Evolutionary conservation across 352 stramenopile species (phyloP).

Genomic region (Saprolegnia diclina): DNA sequence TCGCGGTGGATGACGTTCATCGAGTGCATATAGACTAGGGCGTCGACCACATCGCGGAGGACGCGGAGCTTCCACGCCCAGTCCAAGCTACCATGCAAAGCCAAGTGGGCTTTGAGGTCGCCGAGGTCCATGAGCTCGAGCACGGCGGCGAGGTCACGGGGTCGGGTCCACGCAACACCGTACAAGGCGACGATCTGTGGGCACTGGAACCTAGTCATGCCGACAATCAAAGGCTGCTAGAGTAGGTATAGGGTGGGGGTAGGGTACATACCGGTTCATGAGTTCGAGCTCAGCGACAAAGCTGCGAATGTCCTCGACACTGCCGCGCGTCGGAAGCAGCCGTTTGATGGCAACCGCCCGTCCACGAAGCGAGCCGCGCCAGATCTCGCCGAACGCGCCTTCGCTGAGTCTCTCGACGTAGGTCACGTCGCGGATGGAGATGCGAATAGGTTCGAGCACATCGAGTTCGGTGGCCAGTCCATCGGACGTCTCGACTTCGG

Average conservation of each 20-base stretch:
- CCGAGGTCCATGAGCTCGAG: slow-evolving; percentile 5
- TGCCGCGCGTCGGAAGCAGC: neutral
- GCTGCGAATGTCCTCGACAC: neutral
- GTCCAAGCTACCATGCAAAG: neutral
- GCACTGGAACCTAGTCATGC: slow-evolving; percentile 4
- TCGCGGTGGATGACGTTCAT: slow-evolving; percentile 60
- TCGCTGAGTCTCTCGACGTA: neutral
- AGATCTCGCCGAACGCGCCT: slow-evolving; percentile 9
- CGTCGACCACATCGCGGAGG: neutral
- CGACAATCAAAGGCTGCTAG: no score
- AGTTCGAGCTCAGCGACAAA: neutral
- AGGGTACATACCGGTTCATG: neutral
- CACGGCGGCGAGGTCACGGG: neutral
- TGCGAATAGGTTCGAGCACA: neutral
- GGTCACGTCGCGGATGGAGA: neutral
- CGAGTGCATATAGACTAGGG: slow-evolving; percentile 8
- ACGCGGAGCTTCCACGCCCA: neutral
- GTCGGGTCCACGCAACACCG: slow-evolving; percentile 6
- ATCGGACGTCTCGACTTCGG: neutral
- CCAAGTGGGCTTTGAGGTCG: neutral
- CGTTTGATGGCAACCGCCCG: neutral
- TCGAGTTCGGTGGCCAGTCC: neutral
- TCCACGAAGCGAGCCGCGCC: neutral
- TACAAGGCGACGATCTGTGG: neutral
- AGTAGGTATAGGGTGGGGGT: neutral